A percentile compares a stretch with the other conserved stretches of the same genome.
Evolutionary conservation across 768 basidiomycete species (phyloP).

Genomic region (Collybiopsis confluens): DNA sequence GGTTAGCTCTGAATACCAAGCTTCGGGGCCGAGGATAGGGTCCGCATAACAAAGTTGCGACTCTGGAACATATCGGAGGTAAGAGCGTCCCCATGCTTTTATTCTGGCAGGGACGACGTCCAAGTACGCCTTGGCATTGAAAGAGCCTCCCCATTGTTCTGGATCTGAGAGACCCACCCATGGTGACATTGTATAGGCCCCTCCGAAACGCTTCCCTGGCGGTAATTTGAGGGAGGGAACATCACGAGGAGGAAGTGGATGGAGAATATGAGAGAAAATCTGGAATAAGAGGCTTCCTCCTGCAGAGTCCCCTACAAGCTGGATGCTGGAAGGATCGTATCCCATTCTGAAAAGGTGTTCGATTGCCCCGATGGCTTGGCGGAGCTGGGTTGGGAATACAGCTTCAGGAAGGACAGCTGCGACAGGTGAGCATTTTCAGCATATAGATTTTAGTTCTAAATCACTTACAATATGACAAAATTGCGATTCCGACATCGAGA

Average conservation of each 20-base stretch:
- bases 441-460: too few relatives aligned
- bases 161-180: constrained; percentile 18
- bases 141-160: constrained; percentile 13
- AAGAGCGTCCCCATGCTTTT: constrained; percentile 15
- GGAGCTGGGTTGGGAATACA: constrained; percentile 17
- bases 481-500: constrained; percentile 7
- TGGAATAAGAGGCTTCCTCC: constrained; percentile 17
- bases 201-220: constrained; percentile 20
- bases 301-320: constrained; percentile 18
- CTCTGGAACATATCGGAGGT: constrained; percentile 20
- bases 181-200: constrained; percentile 31
- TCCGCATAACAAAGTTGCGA: constrained; percentile 5
- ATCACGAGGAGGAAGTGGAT: constrained; percentile 6
- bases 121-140: constrained; percentile 11
- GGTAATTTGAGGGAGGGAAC: constrained; percentile 10
- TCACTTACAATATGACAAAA: constrained; percentile 11
- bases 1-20: too few relatives aligned
- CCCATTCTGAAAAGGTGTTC: constrained; percentile 12
- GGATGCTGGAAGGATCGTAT: constrained; percentile 13
- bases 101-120: constrained; percentile 24
- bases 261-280: constrained; percentile 17
- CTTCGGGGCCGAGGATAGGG: too few relatives aligned
- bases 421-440: background rate
- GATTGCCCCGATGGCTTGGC: constrained; percentile 16
- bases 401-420: constrained; percentile 13